Base-by-base conservation (phyloP, 2,329 filamentous ascomycete species). In the Bipolaris bicolor region DNA sequence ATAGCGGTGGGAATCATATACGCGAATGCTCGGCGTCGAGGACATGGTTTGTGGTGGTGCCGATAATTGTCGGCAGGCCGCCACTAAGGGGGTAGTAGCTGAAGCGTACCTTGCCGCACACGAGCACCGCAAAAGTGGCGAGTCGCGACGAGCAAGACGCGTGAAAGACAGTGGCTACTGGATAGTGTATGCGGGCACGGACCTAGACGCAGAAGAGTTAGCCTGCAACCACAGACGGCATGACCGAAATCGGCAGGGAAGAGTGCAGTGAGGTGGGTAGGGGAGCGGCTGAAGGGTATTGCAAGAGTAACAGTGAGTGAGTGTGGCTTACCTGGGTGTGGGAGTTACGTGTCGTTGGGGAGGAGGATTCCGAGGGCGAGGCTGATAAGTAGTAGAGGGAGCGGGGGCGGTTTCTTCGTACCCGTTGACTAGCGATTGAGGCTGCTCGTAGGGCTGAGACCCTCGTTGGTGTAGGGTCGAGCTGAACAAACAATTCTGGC, bases 1-100 rank as follows among this genome's bases (percentile, higher is more conserved):
- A 53, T 72, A 72, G 65, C 67, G 72, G 65, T 77, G 73, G 66
- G 72, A 73, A 61, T 78, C 76, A 76, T 78, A 75, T 73, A 79
- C 71, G 61, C 69, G 75, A 54, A 79, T 79, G 50, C 76, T 77
- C 64, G 76, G 77, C 52, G 77, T 74, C 31, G 69, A 70, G 46
- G 66, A 68, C 49, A 73, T 65, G 60, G 74, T 68, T 57, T 71
- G 72, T 69, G 72, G 10, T 18, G 41, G 31, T 24, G 41, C 49
- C 52, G 64, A 62, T 53, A 37, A 65, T 61, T 61, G 61, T 50
- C 63, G 64, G 61, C 62, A 64, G 67, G 55, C 61, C 67, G 72
- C 72, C 68, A 74, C 72, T 49, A 49, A 15, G 43, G 62, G 55
- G 59, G 26, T 29, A 75, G 67, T 67, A 75, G 70, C 73, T 76